Conservation (phyloP, 139 green algal genomes). For the Tetraselmis striata region DNA sequence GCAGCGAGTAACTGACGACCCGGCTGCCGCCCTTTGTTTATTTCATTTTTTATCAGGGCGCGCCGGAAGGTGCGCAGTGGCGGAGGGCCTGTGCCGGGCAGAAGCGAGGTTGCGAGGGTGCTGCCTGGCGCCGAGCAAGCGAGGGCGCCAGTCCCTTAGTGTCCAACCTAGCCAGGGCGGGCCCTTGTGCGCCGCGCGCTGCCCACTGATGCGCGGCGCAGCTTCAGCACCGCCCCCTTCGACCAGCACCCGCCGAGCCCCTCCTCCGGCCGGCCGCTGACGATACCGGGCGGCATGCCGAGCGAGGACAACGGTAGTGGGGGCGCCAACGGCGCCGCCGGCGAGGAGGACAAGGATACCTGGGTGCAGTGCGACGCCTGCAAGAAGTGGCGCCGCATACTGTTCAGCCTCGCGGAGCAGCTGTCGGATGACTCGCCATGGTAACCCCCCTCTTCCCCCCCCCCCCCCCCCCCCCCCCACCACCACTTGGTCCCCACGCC, state of each 20-base stretch:
- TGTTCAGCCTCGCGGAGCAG: constrained; percentile 27
- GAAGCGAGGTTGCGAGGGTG: no score
- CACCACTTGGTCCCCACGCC: no score
- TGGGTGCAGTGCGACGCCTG: constrained; percentile 85
- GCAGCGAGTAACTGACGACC: no score
- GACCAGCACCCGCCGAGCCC: background rate
- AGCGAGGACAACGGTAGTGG: background rate
- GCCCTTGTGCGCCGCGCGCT: background rate
- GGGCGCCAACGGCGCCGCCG: no score
- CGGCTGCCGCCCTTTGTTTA: no score
- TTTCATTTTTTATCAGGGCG: no score
- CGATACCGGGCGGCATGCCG: background rate
- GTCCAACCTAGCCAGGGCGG: no score
- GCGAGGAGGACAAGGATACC: constrained; percentile 6
- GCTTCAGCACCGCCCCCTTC: background rate
- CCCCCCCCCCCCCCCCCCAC: no score
- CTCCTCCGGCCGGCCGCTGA: background rate
- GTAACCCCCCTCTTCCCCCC: constrained; percentile 29
- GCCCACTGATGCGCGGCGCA: background rate
- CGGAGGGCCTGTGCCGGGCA: no score
- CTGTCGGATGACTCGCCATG: constrained; percentile 55
- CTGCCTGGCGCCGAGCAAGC: no score
- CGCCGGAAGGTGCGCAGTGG: no score
- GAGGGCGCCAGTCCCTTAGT: no score
- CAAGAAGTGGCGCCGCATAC: constrained; percentile 72